Conservation (phyloP, 371 early-diverging fungal genomes). For the Blakeslea trispora region DNA sequence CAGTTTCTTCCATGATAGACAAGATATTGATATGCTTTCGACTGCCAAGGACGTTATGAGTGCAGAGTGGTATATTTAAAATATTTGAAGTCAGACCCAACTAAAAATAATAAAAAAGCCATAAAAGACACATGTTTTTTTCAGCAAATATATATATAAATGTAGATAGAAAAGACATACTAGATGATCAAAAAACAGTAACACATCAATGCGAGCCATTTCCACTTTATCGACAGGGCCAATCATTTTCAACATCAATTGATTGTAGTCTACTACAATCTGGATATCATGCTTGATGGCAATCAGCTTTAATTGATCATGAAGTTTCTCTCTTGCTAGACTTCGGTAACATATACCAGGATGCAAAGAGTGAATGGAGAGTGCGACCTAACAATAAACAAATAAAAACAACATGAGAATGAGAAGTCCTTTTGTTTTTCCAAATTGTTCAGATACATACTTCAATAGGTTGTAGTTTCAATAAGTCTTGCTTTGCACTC, state of each 20-base stretch:
- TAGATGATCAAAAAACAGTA: constrained; percentile 18
- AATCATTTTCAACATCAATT: constrained; percentile 9
- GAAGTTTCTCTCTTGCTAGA: constrained; percentile 17
- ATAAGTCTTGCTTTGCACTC: constrained; percentile 15
- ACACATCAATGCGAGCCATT: constrained; percentile 18
- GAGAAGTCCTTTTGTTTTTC: no score
- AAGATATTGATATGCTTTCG: constrained; percentile 36
- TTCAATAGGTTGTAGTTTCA: constrained; percentile 16
- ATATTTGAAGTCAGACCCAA: constrained; percentile 11
- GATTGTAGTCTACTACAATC: constrained; percentile 20
- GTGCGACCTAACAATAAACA: constrained; percentile 7
- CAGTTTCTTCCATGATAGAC: constrained; percentile 65
- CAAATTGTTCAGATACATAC: no score
- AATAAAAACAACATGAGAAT: neutral
- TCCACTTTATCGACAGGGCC: constrained; percentile 20
- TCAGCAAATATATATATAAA: constrained; percentile 3
- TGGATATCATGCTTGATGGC: constrained; percentile 16
- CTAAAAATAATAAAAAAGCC: constrained; percentile 12
- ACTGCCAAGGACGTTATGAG: constrained; percentile 14
- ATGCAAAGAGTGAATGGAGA: constrained; percentile 23
- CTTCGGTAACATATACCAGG: constrained; percentile 22
- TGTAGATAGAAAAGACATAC: constrained; percentile 7
- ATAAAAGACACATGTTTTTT: no score
- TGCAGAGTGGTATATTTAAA: constrained; percentile 16
- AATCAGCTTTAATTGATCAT: constrained; percentile 16